Evolutionary conservation across 805 yeast species (phyloP), one percentile per base, ranked within the genome.

Genomic region (Candida sithepensis): DNA sequence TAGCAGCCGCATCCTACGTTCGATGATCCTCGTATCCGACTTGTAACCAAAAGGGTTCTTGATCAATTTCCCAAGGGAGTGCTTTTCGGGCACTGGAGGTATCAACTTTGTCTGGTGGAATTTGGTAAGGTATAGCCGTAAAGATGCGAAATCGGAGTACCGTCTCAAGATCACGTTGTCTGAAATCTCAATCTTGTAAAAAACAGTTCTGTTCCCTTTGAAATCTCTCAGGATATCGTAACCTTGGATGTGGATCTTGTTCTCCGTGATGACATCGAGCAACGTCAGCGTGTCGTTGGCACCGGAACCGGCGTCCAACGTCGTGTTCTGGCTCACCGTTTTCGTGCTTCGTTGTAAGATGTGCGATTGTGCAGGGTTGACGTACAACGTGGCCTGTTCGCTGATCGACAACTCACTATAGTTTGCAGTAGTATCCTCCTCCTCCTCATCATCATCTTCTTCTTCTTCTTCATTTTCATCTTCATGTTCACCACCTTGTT

Each of bases 11-110:
- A 69, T 73, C 44, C 84, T 67, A 59, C 74, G 68, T 50, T 75
- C 77, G n/a, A 79, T 73, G 10, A 66, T 64, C 24, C 54, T 53
- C 2, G 53, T 42, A 44, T 67, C 70, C 9, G 53, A 52, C 40
- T 61, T 65, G 48, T 66, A 67, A 23, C 53, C 54, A 38, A 67
- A 60, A 2, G 71, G 71, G 42, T 60, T 60, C 23, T 55, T 55
- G 18, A 68, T 49, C 18, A 66, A 51, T 36, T 59, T 52, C 39
- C 77, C 66, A 14, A 79, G 53, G 2, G 82, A 73, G 52, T 86
- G 94, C 59, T 86, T 87, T 61, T 84, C 86, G 0, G 99, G 99
- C n/a, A 94, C 88, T 0, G 97, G 97, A 3, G 99, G 98, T 9
- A 94, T 81, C 10, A 94, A 78, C n/a, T 87, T 67, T 4, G 95